These are phyloP conservation scores for Candida adriatica DNA, from an alignment of 805 yeast genomes.

Conservation along the genomic window DNA sequence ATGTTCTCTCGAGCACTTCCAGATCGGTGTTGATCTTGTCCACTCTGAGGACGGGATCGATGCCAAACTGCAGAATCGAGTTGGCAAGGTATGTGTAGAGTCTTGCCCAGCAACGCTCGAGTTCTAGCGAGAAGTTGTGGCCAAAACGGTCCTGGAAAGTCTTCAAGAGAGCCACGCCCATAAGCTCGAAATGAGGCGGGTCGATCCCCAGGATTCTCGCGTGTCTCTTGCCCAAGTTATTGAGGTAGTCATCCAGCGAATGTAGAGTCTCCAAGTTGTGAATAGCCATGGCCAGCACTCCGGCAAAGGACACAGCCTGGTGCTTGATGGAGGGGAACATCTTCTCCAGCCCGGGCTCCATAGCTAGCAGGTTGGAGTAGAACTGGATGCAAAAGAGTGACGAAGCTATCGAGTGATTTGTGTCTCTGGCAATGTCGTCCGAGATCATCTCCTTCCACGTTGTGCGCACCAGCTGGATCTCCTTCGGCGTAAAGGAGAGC, in stretches of 20 bases:
- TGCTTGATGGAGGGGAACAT: constrained; percentile 70
- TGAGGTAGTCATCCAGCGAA: constrained; percentile 50
- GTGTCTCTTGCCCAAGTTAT: constrained; percentile 66
- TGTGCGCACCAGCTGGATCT: constrained; percentile 27
- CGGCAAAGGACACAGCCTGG: constrained; percentile 77
- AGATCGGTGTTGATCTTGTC: constrained; percentile 20
- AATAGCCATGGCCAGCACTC: constrained; percentile 65
- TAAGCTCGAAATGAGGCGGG: constrained; percentile 55
- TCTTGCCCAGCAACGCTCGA: constrained; percentile 67
- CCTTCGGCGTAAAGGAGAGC: constrained; percentile 25
- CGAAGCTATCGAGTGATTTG: constrained; percentile 33
- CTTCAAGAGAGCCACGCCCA: constrained; percentile 67
- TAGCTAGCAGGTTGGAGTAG: constrained; percentile 58
- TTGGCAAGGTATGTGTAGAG: constrained; percentile 64
- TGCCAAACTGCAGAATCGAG: constrained; percentile 47
- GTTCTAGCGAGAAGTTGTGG: constrained; percentile 43
- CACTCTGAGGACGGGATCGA: constrained; percentile 32
- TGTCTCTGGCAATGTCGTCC: constrained; percentile 24
- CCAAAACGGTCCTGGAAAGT: constrained; percentile 63
- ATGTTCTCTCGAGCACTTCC: constrained; percentile 6
- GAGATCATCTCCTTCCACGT: constrained; percentile 33
- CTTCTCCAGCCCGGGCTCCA: constrained; percentile 54
- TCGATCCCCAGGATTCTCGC: constrained; percentile 70
- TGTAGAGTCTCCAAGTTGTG: constrained; percentile 54
- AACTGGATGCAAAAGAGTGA: constrained; percentile 72